Evolutionary conservation across 768 basidiomycete genomes (phyloP), one percentile per base, ranked within the genome.

Genomic region (Cyclocybe aegerita): DNA sequence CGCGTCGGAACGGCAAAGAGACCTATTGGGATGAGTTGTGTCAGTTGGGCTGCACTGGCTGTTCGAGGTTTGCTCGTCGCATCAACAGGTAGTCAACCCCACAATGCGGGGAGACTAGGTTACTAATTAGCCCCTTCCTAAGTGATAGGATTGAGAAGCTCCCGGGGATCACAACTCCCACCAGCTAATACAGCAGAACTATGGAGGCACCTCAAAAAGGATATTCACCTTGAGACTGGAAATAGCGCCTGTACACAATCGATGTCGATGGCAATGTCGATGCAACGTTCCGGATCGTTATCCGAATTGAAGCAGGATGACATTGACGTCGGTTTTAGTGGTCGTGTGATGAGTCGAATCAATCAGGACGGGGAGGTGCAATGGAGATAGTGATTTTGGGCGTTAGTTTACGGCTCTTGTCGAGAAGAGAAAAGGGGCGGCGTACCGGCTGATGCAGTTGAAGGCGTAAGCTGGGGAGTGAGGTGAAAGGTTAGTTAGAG

Each of bases 1-100:
- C 85, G 82, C 0, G 94, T 95, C 0, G 95, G 94, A 4, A 93
- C 79, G 12, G 80, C 72, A 68, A 98, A 94, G 12, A 95, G 73
- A 17, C 90, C 86, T 86, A 35, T 44, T 9, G 52, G 12, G 23
- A 49, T 41, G 36, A 39, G 10, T 7, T 6, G 14, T 10, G 41
- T 15, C 33, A 35, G 33, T 49, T 23, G 23, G 23, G 23, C 4
- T 23, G 2, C 23, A 23, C 4, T 23, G 23, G 23, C 23, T 23
- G 23, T 23, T 23, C 23, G 23, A 23, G 23, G 23, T 23, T 23
- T 23, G 23, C 23, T 23, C 4, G 23, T 23, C 23, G 23, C 23
- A 23, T 4, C 23, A 23, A 23, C 23, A 2, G 4, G 23, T 23
- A 4, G 23, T 23, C 23, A 23, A 23, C 23, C 4, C 23, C 23